phyloP scores from a whole-genome alignment of 495 filamentous ascomycete genomes.

The Astrothelium macrocarpum region DNA sequence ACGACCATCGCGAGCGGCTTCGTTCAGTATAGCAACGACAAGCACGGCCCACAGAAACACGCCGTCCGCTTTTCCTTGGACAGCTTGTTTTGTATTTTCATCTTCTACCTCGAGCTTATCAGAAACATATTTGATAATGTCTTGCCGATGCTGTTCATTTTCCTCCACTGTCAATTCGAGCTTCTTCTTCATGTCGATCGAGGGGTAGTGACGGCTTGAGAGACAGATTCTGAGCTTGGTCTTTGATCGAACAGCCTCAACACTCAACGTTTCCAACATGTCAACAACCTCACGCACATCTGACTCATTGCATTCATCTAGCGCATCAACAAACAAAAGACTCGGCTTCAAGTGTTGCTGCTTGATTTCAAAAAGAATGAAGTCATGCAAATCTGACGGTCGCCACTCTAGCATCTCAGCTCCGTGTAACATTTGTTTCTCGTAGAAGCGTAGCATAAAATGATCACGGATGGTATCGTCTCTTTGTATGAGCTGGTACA shows the following conservation, averaged over 20 bases:
- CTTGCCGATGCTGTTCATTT: background rate
- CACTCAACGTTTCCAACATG: constrained; percentile 21
- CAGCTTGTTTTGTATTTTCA: background rate
- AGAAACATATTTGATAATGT: background rate
- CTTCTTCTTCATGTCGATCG: background rate
- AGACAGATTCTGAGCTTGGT: background rate
- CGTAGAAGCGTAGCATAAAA: background rate
- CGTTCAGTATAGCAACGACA: constrained; percentile 17
- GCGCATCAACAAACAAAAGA: constrained; percentile 32
- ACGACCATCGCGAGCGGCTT: constrained; percentile 14
- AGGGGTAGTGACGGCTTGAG: background rate
- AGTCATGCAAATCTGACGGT: background rate
- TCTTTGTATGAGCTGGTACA: background rate
- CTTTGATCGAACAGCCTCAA: background rate
- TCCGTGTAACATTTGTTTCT: background rate
- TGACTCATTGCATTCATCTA: constrained; percentile 32
- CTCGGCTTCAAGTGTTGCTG: background rate
- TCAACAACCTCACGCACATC: constrained; percentile 6
- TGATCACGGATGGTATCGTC: background rate
- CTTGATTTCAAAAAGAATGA: background rate
- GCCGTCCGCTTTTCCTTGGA: constrained; percentile 17
- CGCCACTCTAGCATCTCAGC: background rate
- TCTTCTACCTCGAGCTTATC: background rate
- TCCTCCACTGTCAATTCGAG: background rate
- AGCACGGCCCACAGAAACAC: constrained; percentile 26